Evolutionary conservation across 768 basidiomycete genomes (phyloP).

Genomic region (Leccinum arenicola): DNA sequence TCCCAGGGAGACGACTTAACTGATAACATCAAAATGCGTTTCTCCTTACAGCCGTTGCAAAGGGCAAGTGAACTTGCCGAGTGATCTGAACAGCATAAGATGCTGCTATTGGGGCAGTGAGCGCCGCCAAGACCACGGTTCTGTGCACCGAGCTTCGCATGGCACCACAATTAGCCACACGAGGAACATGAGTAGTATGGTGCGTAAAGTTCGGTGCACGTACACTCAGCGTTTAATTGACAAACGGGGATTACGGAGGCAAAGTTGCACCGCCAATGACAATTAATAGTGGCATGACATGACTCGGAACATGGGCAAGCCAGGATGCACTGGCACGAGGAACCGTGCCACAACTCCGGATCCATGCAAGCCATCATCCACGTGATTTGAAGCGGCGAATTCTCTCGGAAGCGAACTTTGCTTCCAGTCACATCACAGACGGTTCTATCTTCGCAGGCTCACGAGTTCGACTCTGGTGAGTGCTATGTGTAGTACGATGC

Average conservation of each 20-base stretch:
- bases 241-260: neutral
- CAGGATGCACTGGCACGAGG: slow-evolving; percentile 4
- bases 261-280: neutral
- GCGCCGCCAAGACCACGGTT: neutral
- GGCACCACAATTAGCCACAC: neutral
- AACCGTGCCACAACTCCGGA: neutral
- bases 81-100: neutral
- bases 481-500: neutral
- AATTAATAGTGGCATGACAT: neutral
- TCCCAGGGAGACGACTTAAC: neutral
- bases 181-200: neutral
- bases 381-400: neutral
- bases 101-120: neutral
- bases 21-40: neutral
- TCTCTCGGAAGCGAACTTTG: neutral
- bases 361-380: neutral
- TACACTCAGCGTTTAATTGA: neutral
- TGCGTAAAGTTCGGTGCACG: neutral
- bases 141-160: neutral
- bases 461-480: neutral
- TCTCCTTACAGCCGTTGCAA: neutral
- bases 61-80: neutral
- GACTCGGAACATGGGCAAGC: neutral
- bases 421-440: neutral
- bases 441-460: neutral